phyloP scores from a whole-genome alignment of 805 yeast species.

The Nakazawaea siamensis region DNA sequence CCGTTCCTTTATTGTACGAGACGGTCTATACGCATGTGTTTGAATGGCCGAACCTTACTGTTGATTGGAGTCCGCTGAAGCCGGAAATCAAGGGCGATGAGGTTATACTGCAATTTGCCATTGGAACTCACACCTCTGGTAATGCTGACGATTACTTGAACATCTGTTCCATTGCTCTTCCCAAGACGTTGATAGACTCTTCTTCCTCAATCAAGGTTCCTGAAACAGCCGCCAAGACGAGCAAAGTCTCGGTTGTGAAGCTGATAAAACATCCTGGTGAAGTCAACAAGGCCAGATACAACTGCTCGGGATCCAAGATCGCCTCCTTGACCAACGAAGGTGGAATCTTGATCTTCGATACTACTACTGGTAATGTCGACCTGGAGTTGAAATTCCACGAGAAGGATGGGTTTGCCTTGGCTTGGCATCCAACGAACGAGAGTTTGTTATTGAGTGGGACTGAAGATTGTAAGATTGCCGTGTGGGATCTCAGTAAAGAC shows the following conservation, averaged over 20 bases:
- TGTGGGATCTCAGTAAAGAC: conserved; percentile 51
- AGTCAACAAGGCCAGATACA: conserved; percentile 52
- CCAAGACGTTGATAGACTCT: conserved; percentile 34
- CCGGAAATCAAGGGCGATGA: conserved; percentile 15
- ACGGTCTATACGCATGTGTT: conserved; percentile 61
- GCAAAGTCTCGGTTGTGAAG: conserved; percentile 34
- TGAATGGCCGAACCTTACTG: conserved; percentile 63
- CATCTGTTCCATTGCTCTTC: conserved; percentile 35
- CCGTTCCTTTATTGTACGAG: conserved; percentile 72
- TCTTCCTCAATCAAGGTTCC: conserved; percentile 18
- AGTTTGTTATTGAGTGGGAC: conserved; percentile 53
- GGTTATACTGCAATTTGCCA: conserved; percentile 29
- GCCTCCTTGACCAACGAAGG: conserved; percentile 52
- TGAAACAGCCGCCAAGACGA: conserved; percentile 21
- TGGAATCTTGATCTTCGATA: conserved; percentile 34
- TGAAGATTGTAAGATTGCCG: conserved; percentile 57
- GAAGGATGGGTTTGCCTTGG: conserved; percentile 61
- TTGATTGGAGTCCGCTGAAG: conserved; percentile 55
- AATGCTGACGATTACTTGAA: conserved; percentile 35
- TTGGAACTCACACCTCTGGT: conserved; percentile 40
- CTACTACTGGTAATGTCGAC: conserved; percentile 13
- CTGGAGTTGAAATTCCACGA: conserved; percentile 43
- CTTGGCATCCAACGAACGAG: conserved; percentile 46
- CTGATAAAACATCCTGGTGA: conserved; percentile 61
- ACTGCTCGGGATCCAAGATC: conserved; percentile 37